Conservation (phyloP, 352 stramenopile species). For the Phytopythium boreale region DNA sequence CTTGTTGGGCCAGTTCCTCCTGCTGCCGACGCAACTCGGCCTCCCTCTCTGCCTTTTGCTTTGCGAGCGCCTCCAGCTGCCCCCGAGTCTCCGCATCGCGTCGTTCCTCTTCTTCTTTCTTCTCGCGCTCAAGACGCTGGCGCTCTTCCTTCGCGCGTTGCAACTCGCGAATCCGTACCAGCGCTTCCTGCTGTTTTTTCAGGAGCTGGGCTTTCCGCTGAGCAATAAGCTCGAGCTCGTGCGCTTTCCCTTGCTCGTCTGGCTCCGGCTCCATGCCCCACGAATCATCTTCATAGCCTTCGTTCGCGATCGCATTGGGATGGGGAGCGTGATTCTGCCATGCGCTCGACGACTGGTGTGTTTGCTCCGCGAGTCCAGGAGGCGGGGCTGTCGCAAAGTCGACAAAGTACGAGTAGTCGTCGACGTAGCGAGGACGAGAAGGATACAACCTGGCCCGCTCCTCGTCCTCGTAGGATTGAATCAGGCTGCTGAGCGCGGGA, state of each 20-base stretch:
- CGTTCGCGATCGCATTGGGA: background rate
- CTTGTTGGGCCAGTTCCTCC: conserved; percentile 28
- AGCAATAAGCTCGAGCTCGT: conserved; percentile 60
- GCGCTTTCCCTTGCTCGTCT: conserved; percentile 16
- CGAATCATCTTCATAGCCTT: background rate
- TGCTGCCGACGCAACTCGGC: conserved; percentile 26
- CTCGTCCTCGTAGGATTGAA: conserved; percentile 53
- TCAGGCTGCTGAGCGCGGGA: conserved; percentile 64
- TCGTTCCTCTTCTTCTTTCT: conserved; percentile 20
- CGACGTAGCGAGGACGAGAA: conserved; percentile 44
- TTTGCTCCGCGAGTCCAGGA: background rate
- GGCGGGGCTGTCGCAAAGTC: conserved; percentile 22
- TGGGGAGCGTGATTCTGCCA: background rate
- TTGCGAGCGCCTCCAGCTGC: conserved; percentile 19
- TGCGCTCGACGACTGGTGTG: background rate
- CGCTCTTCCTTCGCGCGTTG: conserved; percentile 53
- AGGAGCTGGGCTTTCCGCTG: conserved; percentile 55
- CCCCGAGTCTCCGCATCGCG: conserved; percentile 18
- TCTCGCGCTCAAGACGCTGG: conserved; percentile 32
- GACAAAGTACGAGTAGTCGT: conserved; percentile 73
- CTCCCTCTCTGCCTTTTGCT: conserved; percentile 31
- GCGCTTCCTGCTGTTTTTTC: conserved; percentile 44
- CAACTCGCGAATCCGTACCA: conserved; percentile 49
- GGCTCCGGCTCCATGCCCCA: conserved; percentile 7
- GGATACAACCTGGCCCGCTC: conserved; percentile 70